Evolutionary conservation across 306 rosid species (phyloP), one percentile per base, ranked within the genome.

Genomic region (Nissolia schottii): DNA sequence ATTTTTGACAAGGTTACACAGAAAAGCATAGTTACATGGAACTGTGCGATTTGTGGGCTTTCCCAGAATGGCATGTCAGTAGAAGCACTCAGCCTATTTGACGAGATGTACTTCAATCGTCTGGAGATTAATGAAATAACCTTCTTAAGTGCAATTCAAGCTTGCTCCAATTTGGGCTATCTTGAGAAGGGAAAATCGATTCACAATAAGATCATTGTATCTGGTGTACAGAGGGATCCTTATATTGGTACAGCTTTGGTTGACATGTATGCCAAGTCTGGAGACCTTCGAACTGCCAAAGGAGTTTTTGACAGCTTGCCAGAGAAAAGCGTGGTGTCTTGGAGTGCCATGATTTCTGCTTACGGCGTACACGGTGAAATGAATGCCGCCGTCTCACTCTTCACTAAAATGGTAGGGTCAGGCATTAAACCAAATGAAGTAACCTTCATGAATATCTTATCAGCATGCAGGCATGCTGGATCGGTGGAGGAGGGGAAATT

Each of bases 251-350:
- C 97, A 20, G 86, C 96, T 75, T 81, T 93, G 65, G 79, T 81
- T 32, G 97, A 90, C 81, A 86, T 93, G 97, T 93, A 93, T 50
- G 94, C 97, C 9, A 93, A 93, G 64, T 89, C 89, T 51, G 97
- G 98, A 72, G 87, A 87, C 80, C 96, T 93, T 63, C 75, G 7
- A 58, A 79, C 88, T 40, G 92, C 97, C 1, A 69, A 50, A 78
- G 24, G 46, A 70, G 85, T 84, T 72, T 93, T 93, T 7, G 66
- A 89, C 58, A 77, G 34, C 79, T 89, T 90, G 85, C 63, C 84
- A 0, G 92, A 87, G 73, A 86, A 85, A 76, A 90, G 85, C 13
- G 84, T 87, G 58, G 98, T 91, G 27, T 87, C 98, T 32, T 93
- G 98, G 98, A 90, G 91, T 79, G 40, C 85, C 70, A 87, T 93